Evolutionary conservation across 768 basidiomycete species (phyloP).

Genomic region (Hydnomerulius pinastri): DNA sequence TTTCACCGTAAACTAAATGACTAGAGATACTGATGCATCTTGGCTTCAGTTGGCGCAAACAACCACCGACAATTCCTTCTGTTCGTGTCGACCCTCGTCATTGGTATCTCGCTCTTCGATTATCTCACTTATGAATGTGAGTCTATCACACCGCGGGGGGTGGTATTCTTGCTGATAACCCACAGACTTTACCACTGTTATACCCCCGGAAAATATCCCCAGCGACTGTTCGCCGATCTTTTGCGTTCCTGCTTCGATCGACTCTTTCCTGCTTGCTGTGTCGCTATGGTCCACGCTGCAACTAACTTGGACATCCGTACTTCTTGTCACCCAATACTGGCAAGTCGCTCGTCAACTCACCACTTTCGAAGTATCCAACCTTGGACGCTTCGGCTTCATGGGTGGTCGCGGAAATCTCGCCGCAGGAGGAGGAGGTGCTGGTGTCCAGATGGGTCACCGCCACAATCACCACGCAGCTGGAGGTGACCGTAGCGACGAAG

Average conservation of each 20-base stretch:
- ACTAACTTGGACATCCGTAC: slow-evolving; percentile 90
- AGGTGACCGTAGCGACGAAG: slow-evolving; percentile 51
- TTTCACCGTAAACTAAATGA: slow-evolving; percentile 7
- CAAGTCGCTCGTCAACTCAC: slow-evolving; percentile 95
- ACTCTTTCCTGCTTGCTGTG: slow-evolving; percentile 84
- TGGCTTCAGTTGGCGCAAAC: slow-evolving; percentile 71
- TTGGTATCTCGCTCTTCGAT: slow-evolving; percentile 80
- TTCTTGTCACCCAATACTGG: slow-evolving; percentile 86
- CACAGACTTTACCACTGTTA: slow-evolving; percentile 56
- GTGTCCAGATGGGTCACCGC: slow-evolving; percentile 79
- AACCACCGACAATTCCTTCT: slow-evolving; percentile 96
- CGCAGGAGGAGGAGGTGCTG: slow-evolving; percentile 53
- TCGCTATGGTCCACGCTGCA: slow-evolving; percentile 88
- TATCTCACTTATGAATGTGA: slow-evolving; percentile 81
- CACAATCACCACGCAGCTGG: slow-evolving; percentile 40
- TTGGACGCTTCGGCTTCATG: slow-evolving; percentile 96
- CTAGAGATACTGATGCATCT: slow-evolving; percentile 8
- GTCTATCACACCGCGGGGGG: slow-evolving; percentile 27
- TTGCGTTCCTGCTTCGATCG: slow-evolving; percentile 70
- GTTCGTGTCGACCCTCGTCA: slow-evolving; percentile 86
- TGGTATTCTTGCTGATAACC: background rate
- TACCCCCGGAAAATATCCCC: slow-evolving; percentile 9
- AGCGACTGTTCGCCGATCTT: slow-evolving; percentile 39
- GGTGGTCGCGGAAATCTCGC: slow-evolving; percentile 81
- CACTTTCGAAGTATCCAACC: slow-evolving; percentile 92